Evolutionary conservation across 305 asterid genomes (phyloP).

Genomic region (Euphrasia arctica): DNA sequence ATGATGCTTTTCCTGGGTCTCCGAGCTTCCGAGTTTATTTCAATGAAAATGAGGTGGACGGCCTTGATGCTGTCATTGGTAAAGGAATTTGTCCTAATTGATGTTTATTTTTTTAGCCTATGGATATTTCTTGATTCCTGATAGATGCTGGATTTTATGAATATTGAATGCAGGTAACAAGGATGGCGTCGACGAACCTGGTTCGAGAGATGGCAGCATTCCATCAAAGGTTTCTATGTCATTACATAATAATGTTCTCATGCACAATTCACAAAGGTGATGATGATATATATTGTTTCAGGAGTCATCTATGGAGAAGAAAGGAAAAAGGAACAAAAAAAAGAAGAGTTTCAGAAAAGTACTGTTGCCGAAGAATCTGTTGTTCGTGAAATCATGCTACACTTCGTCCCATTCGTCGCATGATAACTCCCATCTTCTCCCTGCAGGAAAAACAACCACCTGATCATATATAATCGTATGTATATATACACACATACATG

Average conservation of each 20-base stretch:
- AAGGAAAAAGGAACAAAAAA: slow-evolving; percentile 27
- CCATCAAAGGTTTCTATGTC: slow-evolving; percentile 24
- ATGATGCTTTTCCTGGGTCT: slow-evolving; percentile 24
- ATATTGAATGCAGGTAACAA: slow-evolving; percentile 21
- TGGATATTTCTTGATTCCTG: too few species aligned
- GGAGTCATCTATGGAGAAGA: slow-evolving; percentile 17
- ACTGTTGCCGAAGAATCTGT: slow-evolving; percentile 28
- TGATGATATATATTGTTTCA: neutral
- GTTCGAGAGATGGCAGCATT: slow-evolving; percentile 1
- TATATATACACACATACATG: too few species aligned
- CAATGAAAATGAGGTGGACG: slow-evolving; percentile 18
- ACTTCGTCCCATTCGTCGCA: slow-evolving; percentile 9
- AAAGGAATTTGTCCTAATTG: neutral
- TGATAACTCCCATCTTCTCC: slow-evolving; percentile 10
- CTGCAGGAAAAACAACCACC: slow-evolving; percentile 7
- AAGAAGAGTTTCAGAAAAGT: slow-evolving; percentile 33
- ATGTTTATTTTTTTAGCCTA: neutral
- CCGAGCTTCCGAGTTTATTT: slow-evolving; percentile 48
- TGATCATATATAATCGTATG: neutral
- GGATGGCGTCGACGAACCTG: slow-evolving; percentile 13
- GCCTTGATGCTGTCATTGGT: slow-evolving; percentile 8
- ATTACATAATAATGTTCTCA: neutral
- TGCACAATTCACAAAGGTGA: neutral
- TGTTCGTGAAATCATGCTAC: slow-evolving; percentile 27
- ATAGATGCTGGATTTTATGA: neutral